These are phyloP conservation scores for Gossypium bickii DNA, from an alignment of 345 rosid species.

Conservation along the genomic window DNA sequence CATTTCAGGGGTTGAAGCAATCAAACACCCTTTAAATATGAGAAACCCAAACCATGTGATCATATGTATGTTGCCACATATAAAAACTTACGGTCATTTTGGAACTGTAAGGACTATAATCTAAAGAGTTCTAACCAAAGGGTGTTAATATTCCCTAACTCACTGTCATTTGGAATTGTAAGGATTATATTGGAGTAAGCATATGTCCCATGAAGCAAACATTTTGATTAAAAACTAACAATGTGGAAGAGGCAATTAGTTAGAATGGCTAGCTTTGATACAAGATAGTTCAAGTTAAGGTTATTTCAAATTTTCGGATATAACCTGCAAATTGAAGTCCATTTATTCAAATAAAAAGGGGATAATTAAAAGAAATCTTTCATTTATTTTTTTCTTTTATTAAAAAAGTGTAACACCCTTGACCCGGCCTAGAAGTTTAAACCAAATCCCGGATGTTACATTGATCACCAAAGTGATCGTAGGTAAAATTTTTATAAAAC, in stretches of 20 bases:
- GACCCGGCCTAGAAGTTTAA: too few relatives aligned
- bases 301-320: constrained; percentile 13
- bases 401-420: neutral
- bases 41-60: neutral
- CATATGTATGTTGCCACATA: neutral
- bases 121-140: neutral
- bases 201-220: neutral
- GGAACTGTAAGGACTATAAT: neutral
- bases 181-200: neutral
- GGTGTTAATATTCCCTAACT: neutral
- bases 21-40: neutral
- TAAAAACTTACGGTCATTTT: neutral
- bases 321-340: constrained; percentile 25
- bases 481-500: too few relatives aligned
- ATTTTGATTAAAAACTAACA: neutral
- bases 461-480: too few relatives aligned
- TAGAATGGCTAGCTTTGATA: neutral
- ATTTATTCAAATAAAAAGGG: neutral
- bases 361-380: neutral
- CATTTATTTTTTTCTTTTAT: neutral
- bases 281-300: neutral
- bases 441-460: too few relatives aligned
- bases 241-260: neutral
- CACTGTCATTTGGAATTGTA: too few relatives aligned
- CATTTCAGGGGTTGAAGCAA: neutral